Percentiles rank a stretch among this genome's conserved stretches.
Evolutionary conservation across 805 yeast species (phyloP).

Genomic region (Metschnikowia dekortorum): DNA sequence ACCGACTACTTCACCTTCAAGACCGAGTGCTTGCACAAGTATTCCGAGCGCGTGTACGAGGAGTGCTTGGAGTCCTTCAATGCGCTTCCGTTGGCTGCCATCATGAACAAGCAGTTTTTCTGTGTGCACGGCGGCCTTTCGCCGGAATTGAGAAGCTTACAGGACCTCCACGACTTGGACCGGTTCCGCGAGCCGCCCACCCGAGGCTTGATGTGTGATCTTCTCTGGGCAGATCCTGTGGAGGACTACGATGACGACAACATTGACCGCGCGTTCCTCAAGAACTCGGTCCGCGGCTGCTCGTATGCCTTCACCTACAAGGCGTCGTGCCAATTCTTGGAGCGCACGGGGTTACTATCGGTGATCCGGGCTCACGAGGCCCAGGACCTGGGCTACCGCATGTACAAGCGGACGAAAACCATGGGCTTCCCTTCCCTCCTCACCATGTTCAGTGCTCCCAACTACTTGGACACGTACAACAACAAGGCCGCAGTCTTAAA

Average conservation of each 20-base stretch:
- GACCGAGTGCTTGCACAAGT: constrained; percentile 84
- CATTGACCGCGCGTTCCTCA: constrained; percentile 47
- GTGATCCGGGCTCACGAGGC: constrained; percentile 96
- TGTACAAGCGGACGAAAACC: constrained; percentile 79
- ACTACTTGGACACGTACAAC: constrained; percentile 85
- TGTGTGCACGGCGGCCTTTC: constrained; percentile 97
- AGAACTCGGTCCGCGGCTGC: constrained; percentile 83
- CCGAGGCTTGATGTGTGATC: constrained; percentile 88
- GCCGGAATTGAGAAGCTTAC: constrained; percentile 69
- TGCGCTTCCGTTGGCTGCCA: constrained; percentile 85
- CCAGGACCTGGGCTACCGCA: constrained; percentile 94
- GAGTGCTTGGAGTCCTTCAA: constrained; percentile 76
- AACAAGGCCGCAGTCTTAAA: constrained; percentile 94
- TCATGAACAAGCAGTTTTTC: constrained; percentile 89
- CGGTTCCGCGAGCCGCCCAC: constrained; percentile 93
- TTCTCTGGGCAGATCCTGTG: constrained; percentile 95
- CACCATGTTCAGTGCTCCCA: constrained; percentile 94
- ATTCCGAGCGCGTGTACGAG: constrained; percentile 60
- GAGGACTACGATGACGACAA: constrained; percentile 69
- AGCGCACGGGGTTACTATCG: constrained; percentile 72
- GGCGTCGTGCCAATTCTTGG: constrained; percentile 76
- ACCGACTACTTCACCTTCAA: constrained; percentile 93
- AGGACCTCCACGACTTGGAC: constrained; percentile 64
- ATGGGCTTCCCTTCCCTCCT: constrained; percentile 87
- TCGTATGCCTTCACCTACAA: constrained; percentile 83